These are phyloP conservation scores for Rhodotorula sp. DNA, from an alignment of 1,284 basidiomycete genomes.

Conservation along the genomic window DNA sequence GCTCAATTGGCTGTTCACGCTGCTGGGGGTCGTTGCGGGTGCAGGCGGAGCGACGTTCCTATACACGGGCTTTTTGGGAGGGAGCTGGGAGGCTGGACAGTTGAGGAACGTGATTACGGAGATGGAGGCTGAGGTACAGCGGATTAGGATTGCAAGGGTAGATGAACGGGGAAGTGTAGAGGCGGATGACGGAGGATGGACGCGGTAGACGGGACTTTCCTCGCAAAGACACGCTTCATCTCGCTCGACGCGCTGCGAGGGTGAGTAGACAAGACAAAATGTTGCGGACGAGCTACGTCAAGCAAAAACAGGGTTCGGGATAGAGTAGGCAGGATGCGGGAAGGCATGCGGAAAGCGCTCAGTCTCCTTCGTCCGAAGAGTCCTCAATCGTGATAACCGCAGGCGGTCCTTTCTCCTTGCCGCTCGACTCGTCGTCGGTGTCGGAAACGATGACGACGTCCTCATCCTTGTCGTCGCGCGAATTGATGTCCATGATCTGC, in stretches of 20 bases:
- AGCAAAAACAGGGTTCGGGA: neutral
- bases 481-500: neutral
- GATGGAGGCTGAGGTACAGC: slow-evolving; percentile 62
- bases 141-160: slow-evolving; percentile 11
- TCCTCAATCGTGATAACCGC: neutral
- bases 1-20: slow-evolving; percentile 53
- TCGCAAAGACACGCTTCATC: too few relatives aligned
- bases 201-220: neutral
- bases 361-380: neutral
- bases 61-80: slow-evolving; percentile 84
- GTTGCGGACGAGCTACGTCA: neutral
- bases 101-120: slow-evolving; percentile 79
- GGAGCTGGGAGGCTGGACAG: slow-evolving; percentile 80
- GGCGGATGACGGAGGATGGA: slow-evolving; percentile 13
- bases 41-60: slow-evolving; percentile 83
- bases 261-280: neutral
- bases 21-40: slow-evolving; percentile 67
- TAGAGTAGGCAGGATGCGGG: neutral
- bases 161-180: neutral
- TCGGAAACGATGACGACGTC: neutral
- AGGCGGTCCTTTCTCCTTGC: neutral
- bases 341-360: neutral
- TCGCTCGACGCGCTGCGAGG: neutral
- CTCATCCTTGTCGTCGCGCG: neutral
- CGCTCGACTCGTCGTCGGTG: neutral